Base-by-base conservation (phyloP, 2,329 filamentous ascomycete species). In the Bipolaris cookei region DNA sequence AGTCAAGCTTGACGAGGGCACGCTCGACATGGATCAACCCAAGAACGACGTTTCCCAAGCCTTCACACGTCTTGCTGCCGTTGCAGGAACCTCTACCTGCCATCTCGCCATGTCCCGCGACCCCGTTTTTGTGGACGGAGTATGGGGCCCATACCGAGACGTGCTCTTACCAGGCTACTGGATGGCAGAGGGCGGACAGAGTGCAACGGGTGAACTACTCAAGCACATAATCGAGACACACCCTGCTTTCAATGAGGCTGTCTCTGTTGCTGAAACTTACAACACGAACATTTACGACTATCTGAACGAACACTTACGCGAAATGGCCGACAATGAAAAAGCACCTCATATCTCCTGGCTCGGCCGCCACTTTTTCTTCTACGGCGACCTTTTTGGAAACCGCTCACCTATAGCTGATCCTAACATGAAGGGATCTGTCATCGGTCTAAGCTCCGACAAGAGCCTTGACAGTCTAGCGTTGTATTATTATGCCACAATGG, bases 101-200 rank as follows among this genome's bases (percentile, higher is more conserved):
- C 95, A 99, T 78, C 82, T 99, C 53, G 95, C 93, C 76, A 96
- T 99, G 90, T 97, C 93, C 6, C 89, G 89, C 64, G 86, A 96
- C 35, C 90, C 95, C 0, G 90, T 98, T 23, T 99, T 99, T 72
- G 95, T 97, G 11, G 86, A 91, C 49, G 95, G 95, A 34, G 93
- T 99, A 21, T 99, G 95, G 95, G 95, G 95, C 0, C 95, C 95
- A 0, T 99, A 99, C 80, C 86, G 92, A 56, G 95, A 99, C 72
- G 95, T 97, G 4, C 84, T 99, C 39, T 85, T 98, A 18, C 93
- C 95, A 0, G 88, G 88, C 57, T 96, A 89, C 79, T 99, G 95
- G 95, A 91, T 99, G 85, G 92, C 95, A 14, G 95, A 99, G 77
- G 95, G 95, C 64, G 95, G 95, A 11, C 95, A 99, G 78, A 97